phyloP scores from a whole-genome alignment of 306 rosid species.

The Abrus precatorius region DNA sequence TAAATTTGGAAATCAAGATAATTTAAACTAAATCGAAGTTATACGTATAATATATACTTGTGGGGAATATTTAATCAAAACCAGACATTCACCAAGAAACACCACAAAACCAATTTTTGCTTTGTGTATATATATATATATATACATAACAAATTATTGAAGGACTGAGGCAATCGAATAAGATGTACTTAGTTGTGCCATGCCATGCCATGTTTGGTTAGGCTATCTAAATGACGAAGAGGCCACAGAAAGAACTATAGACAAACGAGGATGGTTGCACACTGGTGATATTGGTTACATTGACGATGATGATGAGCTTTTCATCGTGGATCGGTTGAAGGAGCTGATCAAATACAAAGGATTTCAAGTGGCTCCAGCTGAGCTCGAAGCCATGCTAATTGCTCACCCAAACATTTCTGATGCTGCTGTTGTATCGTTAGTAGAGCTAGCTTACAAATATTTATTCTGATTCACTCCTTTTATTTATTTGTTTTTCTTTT shows the following conservation, averaged over 20 bases:
- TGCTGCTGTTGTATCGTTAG: conserved; percentile 74
- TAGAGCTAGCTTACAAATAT: background rate
- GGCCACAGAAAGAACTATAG: conserved; percentile 66
- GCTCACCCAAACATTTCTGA: conserved; percentile 65
- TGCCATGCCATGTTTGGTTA: conserved; percentile 13
- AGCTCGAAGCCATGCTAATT: conserved; percentile 69
- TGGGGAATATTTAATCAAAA: too few relatives aligned
- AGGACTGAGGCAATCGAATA: background rate
- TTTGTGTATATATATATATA: too few relatives aligned
- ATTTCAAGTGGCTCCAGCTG: conserved; percentile 85
- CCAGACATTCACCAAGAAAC: too few relatives aligned
- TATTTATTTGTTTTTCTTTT: background rate
- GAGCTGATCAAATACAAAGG: conserved; percentile 79
- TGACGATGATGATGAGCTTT: conserved; percentile 66
- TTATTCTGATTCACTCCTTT: background rate
- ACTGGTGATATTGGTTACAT: conserved; percentile 75
- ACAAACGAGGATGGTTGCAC: conserved; percentile 68
- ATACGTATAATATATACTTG: too few relatives aligned
- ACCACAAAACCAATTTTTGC: too few relatives aligned
- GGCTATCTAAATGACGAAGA: conserved; percentile 69
- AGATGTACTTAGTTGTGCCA: background rate
- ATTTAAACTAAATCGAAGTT: too few relatives aligned
- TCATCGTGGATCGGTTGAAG: conserved; percentile 72
- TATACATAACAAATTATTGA: background rate
- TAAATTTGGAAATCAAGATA: too few relatives aligned